Percentiles rank a stretch among this genome's conserved stretches.
Evolutionary conservation across 2,329 filamentous ascomycete genomes (phyloP).

Genomic region (Pseudogymnoascus pannorum): DNA sequence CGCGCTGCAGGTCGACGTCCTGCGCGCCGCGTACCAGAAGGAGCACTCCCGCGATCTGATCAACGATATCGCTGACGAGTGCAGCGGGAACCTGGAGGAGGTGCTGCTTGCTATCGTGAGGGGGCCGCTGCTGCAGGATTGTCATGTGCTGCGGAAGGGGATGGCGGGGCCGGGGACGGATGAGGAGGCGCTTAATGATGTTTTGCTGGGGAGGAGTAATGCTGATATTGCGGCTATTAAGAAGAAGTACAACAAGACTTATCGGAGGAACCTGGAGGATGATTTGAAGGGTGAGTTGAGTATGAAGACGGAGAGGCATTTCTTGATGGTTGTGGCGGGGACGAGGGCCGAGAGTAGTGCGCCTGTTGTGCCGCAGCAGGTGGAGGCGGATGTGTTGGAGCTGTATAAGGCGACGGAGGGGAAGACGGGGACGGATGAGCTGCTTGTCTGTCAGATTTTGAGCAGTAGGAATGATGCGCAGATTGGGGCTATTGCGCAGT

Average conservation of each 20-base stretch:
- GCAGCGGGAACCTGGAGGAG: conserved; percentile 64
- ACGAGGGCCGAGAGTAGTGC: conserved; percentile 69
- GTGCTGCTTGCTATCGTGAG: conserved; percentile 67
- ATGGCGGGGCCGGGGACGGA: conserved; percentile 80
- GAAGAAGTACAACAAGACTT: conserved; percentile 61
- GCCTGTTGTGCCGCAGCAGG: conserved; percentile 63
- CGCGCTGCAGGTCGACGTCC: conserved; percentile 64
- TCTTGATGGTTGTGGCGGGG: conserved; percentile 71
- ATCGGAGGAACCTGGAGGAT: conserved; percentile 57
- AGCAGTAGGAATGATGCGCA: conserved; percentile 71
- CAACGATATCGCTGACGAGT: conserved; percentile 71
- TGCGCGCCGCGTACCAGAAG: conserved; percentile 60
- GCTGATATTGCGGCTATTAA: conserved; percentile 87
- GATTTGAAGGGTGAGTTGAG: conserved; percentile 74
- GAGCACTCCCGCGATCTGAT: conserved; percentile 61
- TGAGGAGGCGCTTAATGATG: conserved; percentile 76
- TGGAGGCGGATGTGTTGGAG: conserved; percentile 69
- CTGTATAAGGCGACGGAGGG: conserved; percentile 73
- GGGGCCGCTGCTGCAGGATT: conserved; percentile 74
- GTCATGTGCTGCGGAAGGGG: conserved; percentile 60
- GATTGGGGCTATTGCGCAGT: conserved; percentile 69
- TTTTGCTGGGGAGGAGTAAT: conserved; percentile 75
- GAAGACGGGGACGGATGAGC: conserved; percentile 63
- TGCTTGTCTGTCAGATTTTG: conserved; percentile 72
- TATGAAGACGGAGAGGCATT: conserved; percentile 78